Evolutionary conservation across 495 filamentous ascomycete species (phyloP), one percentile per base, ranked within the genome.

Genomic region (Hypoxylon fragiforme): DNA sequence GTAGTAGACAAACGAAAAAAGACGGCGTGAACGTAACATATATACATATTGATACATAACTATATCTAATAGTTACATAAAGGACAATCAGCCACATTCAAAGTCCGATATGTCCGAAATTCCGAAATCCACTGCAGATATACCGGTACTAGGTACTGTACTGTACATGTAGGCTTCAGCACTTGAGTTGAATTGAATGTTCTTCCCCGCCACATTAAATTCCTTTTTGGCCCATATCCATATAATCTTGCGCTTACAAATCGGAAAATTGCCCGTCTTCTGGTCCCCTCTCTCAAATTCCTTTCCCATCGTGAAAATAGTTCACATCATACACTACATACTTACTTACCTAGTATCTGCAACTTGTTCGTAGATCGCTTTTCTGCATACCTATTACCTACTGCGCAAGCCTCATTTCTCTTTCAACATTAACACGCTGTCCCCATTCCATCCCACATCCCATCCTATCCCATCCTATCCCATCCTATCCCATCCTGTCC

Each of bases 51-150:
- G n/a, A n/a, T n/a, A n/a, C n/a, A n/a, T n/a, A n/a, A n/a, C n/a
- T n/a, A n/a, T n/a, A n/a, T n/a, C n/a, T n/a, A n/a, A n/a, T n/a
- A n/a, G n/a, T n/a, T n/a, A n/a, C n/a, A n/a, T n/a, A n/a, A n/a
- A n/a, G 44, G 44, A 37, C 40, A 34, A 63, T 50, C 44, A 59
- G 60, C 60, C 60, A 63, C 55, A 58, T 31, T 40, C 21, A 50
- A 4, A 24, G 38, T 56, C 56, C 63, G 63, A 31, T 66, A 66
- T 58, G 51, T 66, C 64, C 64, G 64, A 59, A n/a, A n/a, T n/a
- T n/a, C n/a, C n/a, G n/a, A n/a, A n/a, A n/a, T n/a, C n/a, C n/a
- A n/a, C n/a, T n/a, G n/a, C n/a, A n/a, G n/a, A n/a, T n/a, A n/a
- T n/a, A n/a, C n/a, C n/a, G n/a, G n/a, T n/a, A n/a, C n/a, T n/a